Evolutionary conservation across 129 eudicot species (phyloP).

Genomic region (Tagetes erecta): DNA sequence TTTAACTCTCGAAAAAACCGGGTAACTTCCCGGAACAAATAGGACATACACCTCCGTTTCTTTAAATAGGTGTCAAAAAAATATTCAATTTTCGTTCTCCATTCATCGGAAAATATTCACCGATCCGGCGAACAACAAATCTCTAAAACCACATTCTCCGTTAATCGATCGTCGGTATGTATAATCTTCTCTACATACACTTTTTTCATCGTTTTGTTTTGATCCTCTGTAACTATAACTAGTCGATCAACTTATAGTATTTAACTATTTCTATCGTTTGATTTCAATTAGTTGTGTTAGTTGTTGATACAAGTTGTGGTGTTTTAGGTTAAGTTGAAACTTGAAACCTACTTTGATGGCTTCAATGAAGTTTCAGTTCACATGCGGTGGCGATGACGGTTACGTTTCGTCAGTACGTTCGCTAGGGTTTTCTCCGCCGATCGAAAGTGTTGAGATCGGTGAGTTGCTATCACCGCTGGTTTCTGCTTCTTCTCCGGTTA

Average conservation of each 20-base stretch:
- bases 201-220: conserved; percentile 6
- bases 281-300: neutral
- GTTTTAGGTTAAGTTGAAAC: neutral
- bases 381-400: conserved; percentile 25
- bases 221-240: neutral
- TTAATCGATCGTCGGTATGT: neutral
- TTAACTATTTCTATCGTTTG: no score
- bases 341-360: conserved; percentile 27
- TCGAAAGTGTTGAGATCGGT: conserved; percentile 33
- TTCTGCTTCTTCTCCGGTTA: conserved; percentile 28
- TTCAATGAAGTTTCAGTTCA: conserved; percentile 26
- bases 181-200: conserved; percentile 10
- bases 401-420: conserved; percentile 7
- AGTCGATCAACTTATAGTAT: neutral
- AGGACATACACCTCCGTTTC: conserved; percentile 10
- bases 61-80: neutral
- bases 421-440: conserved; percentile 27
- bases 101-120: conserved; percentile 23
- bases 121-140: conserved; percentile 15
- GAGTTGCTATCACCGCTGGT: conserved; percentile 33
- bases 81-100: neutral
- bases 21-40: neutral
- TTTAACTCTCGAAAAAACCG: neutral
- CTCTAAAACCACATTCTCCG: conserved; percentile 25
- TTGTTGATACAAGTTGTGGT: conserved; percentile 7